Conservation (phyloP, 805 yeast species). For the Candida nanaspora region DNA sequence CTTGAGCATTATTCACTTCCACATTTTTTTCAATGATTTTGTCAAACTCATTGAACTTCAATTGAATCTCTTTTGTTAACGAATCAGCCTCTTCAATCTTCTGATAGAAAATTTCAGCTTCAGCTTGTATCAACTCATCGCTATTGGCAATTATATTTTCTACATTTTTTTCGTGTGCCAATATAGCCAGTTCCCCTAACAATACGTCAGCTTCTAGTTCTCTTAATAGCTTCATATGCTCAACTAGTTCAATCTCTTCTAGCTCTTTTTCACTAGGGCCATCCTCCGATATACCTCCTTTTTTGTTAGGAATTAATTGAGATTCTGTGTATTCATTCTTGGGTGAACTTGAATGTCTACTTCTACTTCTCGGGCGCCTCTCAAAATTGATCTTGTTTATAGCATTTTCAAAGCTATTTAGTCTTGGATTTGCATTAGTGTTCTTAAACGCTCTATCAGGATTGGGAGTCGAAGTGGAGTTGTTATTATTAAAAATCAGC, state of each 20-base stretch:
- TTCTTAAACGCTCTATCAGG: no score
- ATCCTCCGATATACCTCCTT: no score
- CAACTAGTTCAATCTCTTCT: slow-evolving; percentile 1
- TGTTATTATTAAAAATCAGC: neutral
- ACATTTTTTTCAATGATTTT: slow-evolving; percentile 13
- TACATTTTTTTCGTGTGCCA: slow-evolving; percentile 2
- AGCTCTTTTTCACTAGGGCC: slow-evolving; percentile 1
- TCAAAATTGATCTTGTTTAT: neutral
- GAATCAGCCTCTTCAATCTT: slow-evolving; percentile 15
- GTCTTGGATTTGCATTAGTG: no score
- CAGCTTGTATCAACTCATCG: slow-evolving; percentile 1
- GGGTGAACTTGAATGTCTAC: neutral
- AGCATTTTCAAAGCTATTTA: neutral
- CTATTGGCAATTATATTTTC: slow-evolving; percentile 14
- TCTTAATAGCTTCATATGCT: neutral
- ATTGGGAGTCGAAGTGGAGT: no score
- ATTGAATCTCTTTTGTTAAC: neutral
- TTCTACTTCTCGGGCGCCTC: neutral
- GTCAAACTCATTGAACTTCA: slow-evolving; percentile 1
- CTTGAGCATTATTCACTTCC: slow-evolving; percentile 13
- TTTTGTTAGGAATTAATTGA: no score
- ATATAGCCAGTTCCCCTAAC: neutral
- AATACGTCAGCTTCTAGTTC: neutral
- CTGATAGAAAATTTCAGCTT: slow-evolving; percentile 7
- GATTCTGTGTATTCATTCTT: neutral